A percentile compares a stretch with the other conserved stretches of the same genome.
Conservation (phyloP, 805 yeast genomes). For the Candida rishiriensis region DNA sequence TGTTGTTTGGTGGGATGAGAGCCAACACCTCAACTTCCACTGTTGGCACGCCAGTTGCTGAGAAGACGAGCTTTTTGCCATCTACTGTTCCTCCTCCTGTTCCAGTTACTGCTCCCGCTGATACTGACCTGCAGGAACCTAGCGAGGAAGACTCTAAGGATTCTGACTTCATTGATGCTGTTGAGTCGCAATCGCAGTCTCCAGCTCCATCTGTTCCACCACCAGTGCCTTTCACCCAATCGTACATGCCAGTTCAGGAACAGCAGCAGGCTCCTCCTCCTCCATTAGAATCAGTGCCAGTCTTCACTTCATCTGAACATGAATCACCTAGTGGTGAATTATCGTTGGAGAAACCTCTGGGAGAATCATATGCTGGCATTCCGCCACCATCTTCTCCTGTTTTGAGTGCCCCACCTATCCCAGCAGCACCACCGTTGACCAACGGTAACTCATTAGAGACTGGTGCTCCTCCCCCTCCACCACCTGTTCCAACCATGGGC, state of each 20-base stretch:
- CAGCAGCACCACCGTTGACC: constrained; percentile 18
- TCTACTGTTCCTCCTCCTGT: constrained; percentile 9
- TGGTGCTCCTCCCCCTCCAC: constrained; percentile 21
- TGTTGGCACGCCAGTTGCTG: constrained; percentile 10
- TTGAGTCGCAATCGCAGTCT: constrained; percentile 22
- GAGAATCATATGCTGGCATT: constrained; percentile 9
- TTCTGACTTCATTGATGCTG: background rate
- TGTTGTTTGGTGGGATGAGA: constrained; percentile 51
- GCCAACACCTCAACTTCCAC: constrained; percentile 14
- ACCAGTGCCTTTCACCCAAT: constrained; percentile 5
- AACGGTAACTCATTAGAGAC: background rate
- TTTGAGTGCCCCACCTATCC: constrained; percentile 15
- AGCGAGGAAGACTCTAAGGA: background rate
- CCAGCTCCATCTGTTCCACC: constrained; percentile 12
- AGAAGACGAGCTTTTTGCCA: constrained; percentile 25
- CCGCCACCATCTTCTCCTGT: constrained; percentile 13
- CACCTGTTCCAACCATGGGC: constrained; percentile 3
- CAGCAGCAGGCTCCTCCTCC: background rate
- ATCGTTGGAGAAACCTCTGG: constrained; percentile 9
- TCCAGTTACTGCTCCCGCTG: constrained; percentile 22
- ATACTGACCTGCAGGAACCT: background rate
- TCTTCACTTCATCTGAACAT: no score
- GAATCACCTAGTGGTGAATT: constrained; percentile 3
- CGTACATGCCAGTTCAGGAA: no score
- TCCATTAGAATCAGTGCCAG: no score